Evolutionary conservation across 768 basidiomycete species (phyloP).

Genomic region (Hericium alpestre): DNA sequence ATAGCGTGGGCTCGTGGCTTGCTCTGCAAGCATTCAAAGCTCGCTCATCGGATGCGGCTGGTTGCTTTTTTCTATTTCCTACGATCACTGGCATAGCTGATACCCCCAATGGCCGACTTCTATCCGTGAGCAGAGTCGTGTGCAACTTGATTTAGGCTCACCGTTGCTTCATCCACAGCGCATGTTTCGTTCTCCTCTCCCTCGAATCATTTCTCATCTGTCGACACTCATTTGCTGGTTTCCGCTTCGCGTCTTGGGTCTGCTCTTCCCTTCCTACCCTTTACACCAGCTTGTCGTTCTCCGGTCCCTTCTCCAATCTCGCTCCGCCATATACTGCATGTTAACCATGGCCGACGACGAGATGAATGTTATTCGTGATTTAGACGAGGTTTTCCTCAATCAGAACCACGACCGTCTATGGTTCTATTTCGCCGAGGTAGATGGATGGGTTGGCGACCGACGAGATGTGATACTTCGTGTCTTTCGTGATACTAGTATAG

Average conservation of each 20-base stretch:
- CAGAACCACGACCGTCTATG: constrained; percentile 29
- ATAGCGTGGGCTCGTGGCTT: constrained; percentile 71
- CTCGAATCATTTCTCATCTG: constrained; percentile 32
- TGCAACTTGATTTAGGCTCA: too few species aligned
- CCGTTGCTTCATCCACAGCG: constrained; percentile 21
- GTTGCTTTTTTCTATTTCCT: constrained; percentile 58
- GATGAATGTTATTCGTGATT: constrained; percentile 46
- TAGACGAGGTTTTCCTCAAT: constrained; percentile 37
- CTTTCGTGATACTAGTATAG: constrained; percentile 28
- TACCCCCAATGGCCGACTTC: constrained; percentile 51
- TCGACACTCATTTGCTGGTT: constrained; percentile 31
- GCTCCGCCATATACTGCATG: constrained; percentile 38
- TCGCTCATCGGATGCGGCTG: constrained; percentile 41
- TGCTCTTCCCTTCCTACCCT: constrained; percentile 44
- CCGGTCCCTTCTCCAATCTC: constrained; percentile 39
- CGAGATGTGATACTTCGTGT: constrained; percentile 26
- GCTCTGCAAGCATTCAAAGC: constrained; percentile 40
- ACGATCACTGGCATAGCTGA: constrained; percentile 51
- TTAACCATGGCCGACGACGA: constrained; percentile 59
- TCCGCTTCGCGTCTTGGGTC: constrained; percentile 30
- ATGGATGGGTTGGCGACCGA: constrained; percentile 62
- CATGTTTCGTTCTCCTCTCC: constrained; percentile 37
- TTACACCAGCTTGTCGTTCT: constrained; percentile 34
- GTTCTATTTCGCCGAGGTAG: constrained; percentile 51
- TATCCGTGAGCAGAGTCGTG: constrained; percentile 37